Conservation (phyloP, 306 rosid species). For the Acacia acuminata region DNA sequence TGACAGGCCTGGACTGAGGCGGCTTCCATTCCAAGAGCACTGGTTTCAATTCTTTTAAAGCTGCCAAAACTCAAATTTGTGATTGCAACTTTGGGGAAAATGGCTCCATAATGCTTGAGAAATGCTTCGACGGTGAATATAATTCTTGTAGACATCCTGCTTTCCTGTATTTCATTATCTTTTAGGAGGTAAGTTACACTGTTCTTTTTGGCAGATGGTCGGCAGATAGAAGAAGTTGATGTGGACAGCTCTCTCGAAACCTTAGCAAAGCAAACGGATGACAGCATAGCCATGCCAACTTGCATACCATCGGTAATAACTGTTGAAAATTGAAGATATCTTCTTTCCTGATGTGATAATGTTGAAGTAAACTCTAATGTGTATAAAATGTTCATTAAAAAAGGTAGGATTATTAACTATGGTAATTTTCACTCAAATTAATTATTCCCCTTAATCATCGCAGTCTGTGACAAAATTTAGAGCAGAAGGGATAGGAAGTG, state of each 20-base stretch:
- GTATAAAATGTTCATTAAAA: neutral
- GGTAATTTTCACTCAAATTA: conserved; percentile 23
- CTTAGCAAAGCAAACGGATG: conserved; percentile 52
- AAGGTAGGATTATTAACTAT: neutral
- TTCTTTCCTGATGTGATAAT: conserved; percentile 1
- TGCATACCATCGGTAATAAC: conserved; percentile 66
- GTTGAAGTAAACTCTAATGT: neutral
- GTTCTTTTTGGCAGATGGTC: conserved; percentile 49
- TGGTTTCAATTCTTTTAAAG: conserved; percentile 70
- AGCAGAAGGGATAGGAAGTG: conserved; percentile 75
- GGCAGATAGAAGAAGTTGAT: conserved; percentile 60
- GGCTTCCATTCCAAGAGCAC: conserved; percentile 69
- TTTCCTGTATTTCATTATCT: conserved; percentile 14
- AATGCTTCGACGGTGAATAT: conserved; percentile 53
- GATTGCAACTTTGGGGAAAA: conserved; percentile 83
- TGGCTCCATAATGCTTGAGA: conserved; percentile 93
- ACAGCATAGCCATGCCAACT: conserved; percentile 54
- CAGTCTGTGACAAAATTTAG: conserved; percentile 70
- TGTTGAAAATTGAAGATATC: conserved; percentile 11
- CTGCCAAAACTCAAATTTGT: conserved; percentile 80
- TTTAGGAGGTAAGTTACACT: conserved; percentile 7
- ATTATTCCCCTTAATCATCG: conserved; percentile 20
- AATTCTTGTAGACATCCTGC: conserved; percentile 21
- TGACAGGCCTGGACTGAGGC: conserved; percentile 82
- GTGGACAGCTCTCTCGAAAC: conserved; percentile 50